Base-by-base conservation (phyloP, 2,329 filamentous ascomycete genomes). In the Fusarium begoniae region DNA sequence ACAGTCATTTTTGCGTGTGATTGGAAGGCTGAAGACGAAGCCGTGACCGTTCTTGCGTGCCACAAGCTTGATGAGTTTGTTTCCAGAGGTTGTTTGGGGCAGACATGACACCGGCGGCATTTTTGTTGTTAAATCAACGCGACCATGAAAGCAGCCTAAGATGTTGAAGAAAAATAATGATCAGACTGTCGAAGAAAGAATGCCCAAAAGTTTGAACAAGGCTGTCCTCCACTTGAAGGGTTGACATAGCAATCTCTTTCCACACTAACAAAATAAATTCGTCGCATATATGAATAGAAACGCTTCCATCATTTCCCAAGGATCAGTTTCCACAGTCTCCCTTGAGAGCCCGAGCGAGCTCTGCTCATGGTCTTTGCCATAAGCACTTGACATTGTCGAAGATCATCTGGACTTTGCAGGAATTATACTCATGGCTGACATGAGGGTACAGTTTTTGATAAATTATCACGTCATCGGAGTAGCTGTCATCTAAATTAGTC, bases 81-180 rank as follows among this genome's bases (percentile, higher is more conserved):
- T 44, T 44, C 11, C 11, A 45, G n/a, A 45, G 4, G 17, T 45
- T 18, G 17, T 26, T 18, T 13, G 5, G 17, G 8, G n/a, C 7
- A 26, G 26, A 18, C 7, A 26, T 8, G 7, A 26, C 43, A 26
- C n/a, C 2, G 17, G 11, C 17, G 7, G 43, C 1, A 24, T 26
- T 18, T 18, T 0, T 18, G n/a, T 8, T 26, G 4, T 24, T 4
- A 18, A 13, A 18, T 6, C 0, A 44, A 6, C 15, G n/a, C n/a
- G 43, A 44, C n/a, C 7, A 6, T 24, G 11, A 5, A 44, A 44
- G 15, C 5, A 44, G 6, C 15, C n/a, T 13, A 13, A 2, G 11
- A 44, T 44, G 43, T 24, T 26, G 17, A 44, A 8, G n/a, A 44
- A 24, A 24, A 5, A 15, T 10, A 43, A 43, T 10, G 22, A 43